These are phyloP conservation scores for Trichosporon ovoides DNA, from an alignment of 1,284 basidiomycete genomes.

Conservation along the genomic window DNA sequence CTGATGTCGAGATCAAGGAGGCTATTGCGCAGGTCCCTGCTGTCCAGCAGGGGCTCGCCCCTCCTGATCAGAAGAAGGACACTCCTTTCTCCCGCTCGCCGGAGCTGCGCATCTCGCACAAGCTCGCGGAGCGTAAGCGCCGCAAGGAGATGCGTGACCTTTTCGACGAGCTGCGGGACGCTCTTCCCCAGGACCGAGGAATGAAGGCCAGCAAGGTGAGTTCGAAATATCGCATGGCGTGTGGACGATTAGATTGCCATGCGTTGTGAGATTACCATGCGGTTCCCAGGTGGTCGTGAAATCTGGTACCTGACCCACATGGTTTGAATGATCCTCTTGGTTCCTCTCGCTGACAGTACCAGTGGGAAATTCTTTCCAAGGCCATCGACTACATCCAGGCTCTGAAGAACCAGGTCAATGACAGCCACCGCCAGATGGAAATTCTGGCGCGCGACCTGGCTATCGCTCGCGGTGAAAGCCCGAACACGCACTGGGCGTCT, in stretches of 20 bases:
- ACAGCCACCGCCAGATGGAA: conserved; percentile 17
- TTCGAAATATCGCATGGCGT: conserved; percentile 50
- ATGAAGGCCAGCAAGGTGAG: conserved; percentile 78
- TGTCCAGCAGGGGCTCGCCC: conserved; percentile 8
- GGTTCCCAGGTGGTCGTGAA: background rate
- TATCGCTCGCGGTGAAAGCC: conserved; percentile 13
- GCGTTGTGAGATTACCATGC: conserved; percentile 2
- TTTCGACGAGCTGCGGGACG: conserved; percentile 87
- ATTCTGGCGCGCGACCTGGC: conserved; percentile 16
- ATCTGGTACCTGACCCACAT: background rate
- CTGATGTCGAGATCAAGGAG: conserved; percentile 10
- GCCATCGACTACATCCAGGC: conserved; percentile 25
- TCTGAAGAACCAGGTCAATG: conserved; percentile 19
- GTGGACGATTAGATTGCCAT: conserved; percentile 3
- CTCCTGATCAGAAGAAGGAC: conserved; percentile 43
- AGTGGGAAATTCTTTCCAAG: conserved; percentile 24
- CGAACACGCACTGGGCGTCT: conserved; percentile 13
- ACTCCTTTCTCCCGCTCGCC: conserved; percentile 90
- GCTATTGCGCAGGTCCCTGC: conserved; percentile 21
- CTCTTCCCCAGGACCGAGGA: conserved; percentile 80
- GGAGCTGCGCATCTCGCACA: conserved; percentile 86
- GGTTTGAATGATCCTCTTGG: background rate
- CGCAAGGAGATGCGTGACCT: conserved; percentile 96
- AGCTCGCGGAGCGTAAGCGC: conserved; percentile 80
- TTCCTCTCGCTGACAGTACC: background rate